These are phyloP conservation scores for Monosporascus cannonballus DNA, from an alignment of 2,329 filamentous ascomycete genomes.

Conservation along the genomic window DNA sequence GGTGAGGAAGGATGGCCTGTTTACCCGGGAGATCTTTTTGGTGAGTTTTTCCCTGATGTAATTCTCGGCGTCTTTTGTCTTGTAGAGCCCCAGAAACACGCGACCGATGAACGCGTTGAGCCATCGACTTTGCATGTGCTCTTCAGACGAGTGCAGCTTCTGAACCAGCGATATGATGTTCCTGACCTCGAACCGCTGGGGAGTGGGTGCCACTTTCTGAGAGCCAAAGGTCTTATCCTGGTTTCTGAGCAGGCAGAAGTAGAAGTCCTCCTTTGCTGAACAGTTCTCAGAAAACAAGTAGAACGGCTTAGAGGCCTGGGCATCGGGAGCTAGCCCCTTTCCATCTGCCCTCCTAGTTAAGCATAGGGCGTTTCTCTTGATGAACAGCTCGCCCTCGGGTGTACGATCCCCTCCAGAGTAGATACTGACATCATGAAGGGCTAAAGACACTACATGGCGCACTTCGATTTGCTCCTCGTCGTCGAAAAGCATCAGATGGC, in stretches of 20 bases:
- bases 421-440: conserved; percentile 78
- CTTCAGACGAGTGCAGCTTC: conserved; percentile 82
- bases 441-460: conserved; percentile 87
- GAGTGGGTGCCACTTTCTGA: conserved; percentile 55
- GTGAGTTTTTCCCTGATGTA: conserved; percentile 80
- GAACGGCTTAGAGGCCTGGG: conserved; percentile 68
- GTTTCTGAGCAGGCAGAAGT: conserved; percentile 83
- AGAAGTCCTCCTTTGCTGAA: conserved; percentile 97
- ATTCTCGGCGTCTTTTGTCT: conserved; percentile 73
- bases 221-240: conserved; percentile 63
- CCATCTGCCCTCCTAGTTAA: conserved; percentile 59
- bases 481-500: conserved; percentile 95
- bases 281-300: conserved; percentile 93
- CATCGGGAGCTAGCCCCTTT: conserved; percentile 49
- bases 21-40: conserved; percentile 92
- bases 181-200: conserved; percentile 72
- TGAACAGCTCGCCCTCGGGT: conserved; percentile 88
- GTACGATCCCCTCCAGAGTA: conserved; percentile 74
- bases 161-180: conserved; percentile 88
- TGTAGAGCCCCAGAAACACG: conserved; percentile 81
- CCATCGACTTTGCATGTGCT: conserved; percentile 86
- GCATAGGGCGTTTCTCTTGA: conserved; percentile 87
- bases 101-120: conserved; percentile 87
- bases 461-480: conserved; percentile 94
- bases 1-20: conserved; percentile 84